A percentile compares a stretch with the other conserved stretches of the same genome.
phyloP scores from a whole-genome alignment of 306 rosid species.

The Fragaria vesca region DNA sequence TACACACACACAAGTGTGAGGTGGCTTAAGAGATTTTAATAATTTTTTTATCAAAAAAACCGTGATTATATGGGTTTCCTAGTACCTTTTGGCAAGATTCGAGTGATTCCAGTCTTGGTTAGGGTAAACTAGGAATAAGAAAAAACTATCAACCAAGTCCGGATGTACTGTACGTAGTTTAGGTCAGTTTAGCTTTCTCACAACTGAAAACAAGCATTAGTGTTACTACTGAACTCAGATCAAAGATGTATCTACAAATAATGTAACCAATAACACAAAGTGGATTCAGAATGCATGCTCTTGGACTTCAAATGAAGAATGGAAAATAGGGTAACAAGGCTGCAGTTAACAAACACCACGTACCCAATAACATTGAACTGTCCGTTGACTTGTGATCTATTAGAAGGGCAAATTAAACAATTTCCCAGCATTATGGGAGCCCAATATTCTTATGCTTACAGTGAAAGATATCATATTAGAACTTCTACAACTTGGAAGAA shows the following conservation, averaged over 20 bases:
- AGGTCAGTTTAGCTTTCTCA: not conserved
- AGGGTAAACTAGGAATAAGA: no score
- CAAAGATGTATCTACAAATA: not conserved
- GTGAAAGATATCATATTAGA: not conserved
- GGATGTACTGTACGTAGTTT: not conserved
- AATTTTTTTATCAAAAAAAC: no score
- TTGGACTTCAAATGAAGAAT: not conserved
- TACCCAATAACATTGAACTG: not conserved
- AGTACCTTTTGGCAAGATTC: no score
- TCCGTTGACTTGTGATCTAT: not conserved
- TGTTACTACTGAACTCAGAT: no score
- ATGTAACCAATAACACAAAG: not conserved
- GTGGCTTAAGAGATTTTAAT: no score
- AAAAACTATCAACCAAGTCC: not conserved
- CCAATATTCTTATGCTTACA: not conserved
- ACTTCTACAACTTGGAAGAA: slow-evolving; percentile 65
- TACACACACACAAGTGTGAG: no score
- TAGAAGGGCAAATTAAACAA: not conserved
- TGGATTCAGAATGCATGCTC: not conserved
- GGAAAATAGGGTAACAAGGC: not conserved
- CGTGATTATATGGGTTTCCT: no score
- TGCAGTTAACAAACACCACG: not conserved
- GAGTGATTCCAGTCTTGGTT: not conserved
- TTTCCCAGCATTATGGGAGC: no score
- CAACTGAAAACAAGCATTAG: not conserved